Conservation (phyloP, 345 rosid species). For the Anacardium occidentale region DNA sequence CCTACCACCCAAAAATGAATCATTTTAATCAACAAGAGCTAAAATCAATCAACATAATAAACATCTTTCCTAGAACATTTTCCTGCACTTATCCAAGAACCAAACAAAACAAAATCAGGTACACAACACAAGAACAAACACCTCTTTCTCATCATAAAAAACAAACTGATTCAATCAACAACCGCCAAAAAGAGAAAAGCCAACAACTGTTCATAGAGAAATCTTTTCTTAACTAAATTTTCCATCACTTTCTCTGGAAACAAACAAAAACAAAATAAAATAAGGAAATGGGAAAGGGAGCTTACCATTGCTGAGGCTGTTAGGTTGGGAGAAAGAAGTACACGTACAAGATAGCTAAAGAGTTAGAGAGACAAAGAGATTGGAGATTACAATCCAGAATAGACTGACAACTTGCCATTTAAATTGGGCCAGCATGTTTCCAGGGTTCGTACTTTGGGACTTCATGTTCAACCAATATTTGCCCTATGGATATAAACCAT, state of each 20-base stretch:
- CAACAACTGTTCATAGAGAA: too few relatives aligned
- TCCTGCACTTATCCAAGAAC: neutral
- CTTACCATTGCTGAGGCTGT: constrained; percentile 34
- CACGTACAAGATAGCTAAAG: constrained; percentile 1
- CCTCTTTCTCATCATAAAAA: too few relatives aligned
- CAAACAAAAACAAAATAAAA: neutral
- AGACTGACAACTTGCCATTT: too few relatives aligned
- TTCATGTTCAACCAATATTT: too few relatives aligned
- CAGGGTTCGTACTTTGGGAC: too few relatives aligned
- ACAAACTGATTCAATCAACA: too few relatives aligned
- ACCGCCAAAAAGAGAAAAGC: too few relatives aligned
- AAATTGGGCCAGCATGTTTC: too few relatives aligned
- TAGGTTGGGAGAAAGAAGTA: neutral
- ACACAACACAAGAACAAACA: too few relatives aligned
- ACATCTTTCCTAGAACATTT: neutral
- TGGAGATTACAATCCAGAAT: too few relatives aligned
- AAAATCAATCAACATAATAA: neutral
- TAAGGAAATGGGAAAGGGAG: neutral
- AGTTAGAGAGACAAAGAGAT: neutral
- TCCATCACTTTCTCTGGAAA: neutral
- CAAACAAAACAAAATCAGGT: neutral
- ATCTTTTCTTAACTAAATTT: too few relatives aligned
- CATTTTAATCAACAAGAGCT: neutral
- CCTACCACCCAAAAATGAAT: too few relatives aligned
- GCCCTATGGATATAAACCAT: constrained; percentile 22